Evolutionary conservation across 108 stramenopile genomes (phyloP).

Genomic region (Tribonema minus): DNA sequence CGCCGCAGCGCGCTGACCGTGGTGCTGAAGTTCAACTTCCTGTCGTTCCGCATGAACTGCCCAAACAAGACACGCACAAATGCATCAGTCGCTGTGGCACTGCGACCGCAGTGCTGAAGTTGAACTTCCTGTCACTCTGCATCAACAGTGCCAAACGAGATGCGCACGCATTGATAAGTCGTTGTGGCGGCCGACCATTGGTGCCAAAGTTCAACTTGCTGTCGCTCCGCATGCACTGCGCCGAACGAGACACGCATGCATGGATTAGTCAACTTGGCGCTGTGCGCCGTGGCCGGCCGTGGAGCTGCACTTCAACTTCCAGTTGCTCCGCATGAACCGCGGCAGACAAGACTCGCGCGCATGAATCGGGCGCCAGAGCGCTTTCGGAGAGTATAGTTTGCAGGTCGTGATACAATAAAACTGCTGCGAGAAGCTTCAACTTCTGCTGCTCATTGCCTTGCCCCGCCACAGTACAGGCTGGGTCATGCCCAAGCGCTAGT

Average conservation of each 20-base stretch:
- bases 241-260: too few relatives aligned
- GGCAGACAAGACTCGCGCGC: neutral
- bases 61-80: too few relatives aligned
- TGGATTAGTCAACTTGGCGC: neutral
- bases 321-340: neutral
- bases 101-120: slow-evolving; percentile 36
- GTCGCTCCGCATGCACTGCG: slow-evolving; percentile 27
- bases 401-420: too few relatives aligned
- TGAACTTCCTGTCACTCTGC: slow-evolving; percentile 31
- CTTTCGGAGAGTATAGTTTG: too few relatives aligned
- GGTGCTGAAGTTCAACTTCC: slow-evolving; percentile 45
- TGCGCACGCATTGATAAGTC: neutral
- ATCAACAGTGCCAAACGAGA: too few relatives aligned
- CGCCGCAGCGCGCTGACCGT: neutral
- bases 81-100: neutral
- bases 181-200: neutral
- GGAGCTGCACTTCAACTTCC: slow-evolving; percentile 29
- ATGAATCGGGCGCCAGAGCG: too few relatives aligned
- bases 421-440: too few relatives aligned
- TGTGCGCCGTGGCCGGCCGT: slow-evolving; percentile 30
- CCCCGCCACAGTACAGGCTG: too few relatives aligned
- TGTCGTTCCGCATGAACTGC: slow-evolving; percentile 32
- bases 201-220: slow-evolving; percentile 46
- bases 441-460: too few relatives aligned
- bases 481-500: too few relatives aligned